Evolutionary conservation across 2,329 filamentous ascomycete genomes (phyloP), one percentile per base, ranked within the genome.

Genomic region (Capronia epimyces): DNA sequence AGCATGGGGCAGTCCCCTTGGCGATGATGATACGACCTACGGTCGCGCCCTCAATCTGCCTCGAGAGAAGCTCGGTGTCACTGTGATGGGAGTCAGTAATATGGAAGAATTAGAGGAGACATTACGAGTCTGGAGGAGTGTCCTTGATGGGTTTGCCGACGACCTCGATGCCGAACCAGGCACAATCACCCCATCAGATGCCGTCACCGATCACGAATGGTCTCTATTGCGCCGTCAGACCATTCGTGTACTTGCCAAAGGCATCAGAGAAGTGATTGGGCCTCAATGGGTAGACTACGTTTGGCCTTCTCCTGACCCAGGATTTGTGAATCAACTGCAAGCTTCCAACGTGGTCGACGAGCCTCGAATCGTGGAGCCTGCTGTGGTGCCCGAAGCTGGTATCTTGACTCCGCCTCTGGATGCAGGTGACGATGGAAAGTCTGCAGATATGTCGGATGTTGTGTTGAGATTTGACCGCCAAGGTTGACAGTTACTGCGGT

Each of bases 51-150:
- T 45, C 9, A 49, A 12, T 18, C 12, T 45, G n/a, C 52, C 49
- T 22, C 42, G 29, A 25, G 60, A 64, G 22, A 76, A 76, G 52
- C 67, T 83, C 1, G 81, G 81, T 10, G 79, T 83, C 29, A 80
- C 73, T 48, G 81, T 84, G 32, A 83, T 84, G 69, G 81, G 81
- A 9, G 81, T 84, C 22, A 82, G 79, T 60, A 78, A 75, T 41
- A 62, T 76, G 2, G 69, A 70, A 7, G 81, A 84, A 64, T 64
- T 84, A 42, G 75, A 82, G 53, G 81, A 83, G 68, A 82, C 79
- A 1, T 73, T 84, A 67, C 71, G 79, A 39, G 79, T 79, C 32
- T 79, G 76, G 73, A 66, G 67, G 45, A 72, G 69, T 61, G 71
- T 77, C 22, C 57, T 79, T 9, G 73, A 77, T 34, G 74, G 73